phyloP scores from a whole-genome alignment of 176 grass and related monocot genomes.

The Lolium perenne region DNA sequence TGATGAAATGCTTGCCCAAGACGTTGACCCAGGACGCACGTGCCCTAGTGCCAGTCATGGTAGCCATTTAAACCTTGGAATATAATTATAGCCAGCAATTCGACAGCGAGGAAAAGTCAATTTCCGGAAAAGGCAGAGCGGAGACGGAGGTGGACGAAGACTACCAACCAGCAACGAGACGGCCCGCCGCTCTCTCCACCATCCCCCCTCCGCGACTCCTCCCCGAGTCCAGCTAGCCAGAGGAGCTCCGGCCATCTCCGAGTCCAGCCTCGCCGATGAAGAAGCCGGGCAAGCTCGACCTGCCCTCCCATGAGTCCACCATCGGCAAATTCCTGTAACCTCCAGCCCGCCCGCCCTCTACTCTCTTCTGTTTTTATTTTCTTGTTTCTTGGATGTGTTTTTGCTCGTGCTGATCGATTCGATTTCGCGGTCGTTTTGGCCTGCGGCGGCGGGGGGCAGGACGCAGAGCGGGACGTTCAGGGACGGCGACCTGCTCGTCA shows the following conservation, averaged over 20 bases:
- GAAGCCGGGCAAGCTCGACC: slow-evolving; percentile 53
- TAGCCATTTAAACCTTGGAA: not conserved
- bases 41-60: not conserved
- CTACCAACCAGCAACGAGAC: not conserved
- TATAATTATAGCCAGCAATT: not conserved
- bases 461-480: slow-evolving; percentile 97
- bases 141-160: slow-evolving; percentile 6
- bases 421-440: not conserved
- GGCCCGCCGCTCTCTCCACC: not conserved
- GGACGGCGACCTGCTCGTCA: slow-evolving; percentile 95
- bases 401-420: slow-evolving; percentile 5
- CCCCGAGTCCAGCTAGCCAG: not conserved
- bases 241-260: not conserved
- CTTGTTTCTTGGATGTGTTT: not conserved
- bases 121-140: not conserved
- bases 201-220: not conserved
- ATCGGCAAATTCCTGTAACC: slow-evolving; percentile 88
- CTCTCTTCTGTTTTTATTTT: not conserved
- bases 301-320: slow-evolving; percentile 69
- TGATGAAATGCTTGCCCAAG: not conserved
- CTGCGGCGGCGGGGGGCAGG: slow-evolving; percentile 39
- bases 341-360: not conserved
- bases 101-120: not conserved
- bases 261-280: slow-evolving; percentile 35
- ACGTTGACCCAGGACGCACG: not conserved